phyloP scores from a whole-genome alignment of 2,329 filamentous ascomycete species.

The Hymenoscyphus infarciens region DNA sequence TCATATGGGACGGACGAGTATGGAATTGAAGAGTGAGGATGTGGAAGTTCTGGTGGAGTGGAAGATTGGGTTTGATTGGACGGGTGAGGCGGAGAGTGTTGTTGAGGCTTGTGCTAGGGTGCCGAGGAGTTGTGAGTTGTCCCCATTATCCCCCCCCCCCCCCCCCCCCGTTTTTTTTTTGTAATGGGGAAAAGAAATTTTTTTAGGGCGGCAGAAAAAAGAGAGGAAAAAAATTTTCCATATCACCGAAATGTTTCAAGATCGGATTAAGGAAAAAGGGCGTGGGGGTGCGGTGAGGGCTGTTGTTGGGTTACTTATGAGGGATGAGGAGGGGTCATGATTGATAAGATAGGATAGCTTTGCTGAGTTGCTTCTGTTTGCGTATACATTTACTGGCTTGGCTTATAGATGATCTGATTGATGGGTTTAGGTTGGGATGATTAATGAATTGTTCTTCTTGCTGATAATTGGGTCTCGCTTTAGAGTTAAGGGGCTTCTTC shows the following conservation, averaged over 20 bases:
- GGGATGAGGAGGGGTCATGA: background rate
- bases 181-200: background rate
- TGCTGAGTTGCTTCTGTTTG: background rate
- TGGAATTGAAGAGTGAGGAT: slow-evolving; percentile 34
- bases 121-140: slow-evolving; percentile 64
- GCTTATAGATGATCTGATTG: too few relatives aligned
- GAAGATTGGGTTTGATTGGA: slow-evolving; percentile 67
- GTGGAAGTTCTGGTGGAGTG: slow-evolving; percentile 51
- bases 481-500: too few relatives aligned
- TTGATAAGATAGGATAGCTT: background rate
- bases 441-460: too few relatives aligned
- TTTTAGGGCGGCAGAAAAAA: slow-evolving; percentile 61
- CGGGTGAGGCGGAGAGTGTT: slow-evolving; percentile 62
- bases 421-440: too few relatives aligned
- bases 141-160: background rate
- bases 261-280: slow-evolving; percentile 52
- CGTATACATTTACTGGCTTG: too few relatives aligned
- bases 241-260: too few relatives aligned
- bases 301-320: slow-evolving; percentile 54
- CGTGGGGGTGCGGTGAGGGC: slow-evolving; percentile 56
- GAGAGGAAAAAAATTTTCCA: too few relatives aligned
- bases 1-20: slow-evolving; percentile 49
- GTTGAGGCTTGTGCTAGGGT: slow-evolving; percentile 53
- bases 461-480: too few relatives aligned
- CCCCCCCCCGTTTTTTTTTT: background rate